phyloP scores from a whole-genome alignment of 305 asterid genomes.

The Withania somnifera region DNA sequence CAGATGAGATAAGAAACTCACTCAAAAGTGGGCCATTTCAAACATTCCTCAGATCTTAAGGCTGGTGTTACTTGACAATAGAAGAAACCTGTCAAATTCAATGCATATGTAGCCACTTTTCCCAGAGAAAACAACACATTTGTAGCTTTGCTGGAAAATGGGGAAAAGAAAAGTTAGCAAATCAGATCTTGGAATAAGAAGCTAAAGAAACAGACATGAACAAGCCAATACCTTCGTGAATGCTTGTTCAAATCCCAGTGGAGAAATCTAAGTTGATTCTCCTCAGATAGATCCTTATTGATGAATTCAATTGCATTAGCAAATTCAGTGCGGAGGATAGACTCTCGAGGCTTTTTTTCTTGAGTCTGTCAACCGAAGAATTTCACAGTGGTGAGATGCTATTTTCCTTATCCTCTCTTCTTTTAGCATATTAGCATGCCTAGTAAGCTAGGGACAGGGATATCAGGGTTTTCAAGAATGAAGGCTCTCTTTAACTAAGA shows the following conservation, averaged over 20 bases:
- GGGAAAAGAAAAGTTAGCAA: conserved; percentile 2
- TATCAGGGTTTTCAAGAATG: background rate
- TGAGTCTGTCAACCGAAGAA: conserved; percentile 42
- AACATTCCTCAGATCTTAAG: conserved; percentile 41
- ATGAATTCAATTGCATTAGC: conserved; percentile 65
- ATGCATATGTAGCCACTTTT: conserved; percentile 83
- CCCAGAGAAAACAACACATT: conserved; percentile 77
- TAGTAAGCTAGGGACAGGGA: background rate
- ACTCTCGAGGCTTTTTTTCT: conserved; percentile 91
- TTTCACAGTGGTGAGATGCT: conserved; percentile 1
- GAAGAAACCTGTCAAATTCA: conserved; percentile 83
- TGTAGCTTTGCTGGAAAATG: conserved; percentile 71
- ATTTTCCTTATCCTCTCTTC: background rate
- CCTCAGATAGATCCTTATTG: conserved; percentile 53
- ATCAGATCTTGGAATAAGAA: conserved; percentile 14
- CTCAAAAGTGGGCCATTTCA: conserved; percentile 47
- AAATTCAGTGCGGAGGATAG: conserved; percentile 66
- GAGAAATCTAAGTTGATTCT: conserved; percentile 60
- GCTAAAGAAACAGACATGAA: background rate
- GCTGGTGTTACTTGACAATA: conserved; percentile 58
- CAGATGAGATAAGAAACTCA: conserved; percentile 29
- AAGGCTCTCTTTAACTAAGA: background rate
- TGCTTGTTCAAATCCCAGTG: conserved; percentile 84
- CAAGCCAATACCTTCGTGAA: conserved; percentile 48
- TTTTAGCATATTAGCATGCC: background rate